phyloP scores from a whole-genome alignment of 2,329 filamentous ascomycete genomes.

The Botryotinia globosa region DNA sequence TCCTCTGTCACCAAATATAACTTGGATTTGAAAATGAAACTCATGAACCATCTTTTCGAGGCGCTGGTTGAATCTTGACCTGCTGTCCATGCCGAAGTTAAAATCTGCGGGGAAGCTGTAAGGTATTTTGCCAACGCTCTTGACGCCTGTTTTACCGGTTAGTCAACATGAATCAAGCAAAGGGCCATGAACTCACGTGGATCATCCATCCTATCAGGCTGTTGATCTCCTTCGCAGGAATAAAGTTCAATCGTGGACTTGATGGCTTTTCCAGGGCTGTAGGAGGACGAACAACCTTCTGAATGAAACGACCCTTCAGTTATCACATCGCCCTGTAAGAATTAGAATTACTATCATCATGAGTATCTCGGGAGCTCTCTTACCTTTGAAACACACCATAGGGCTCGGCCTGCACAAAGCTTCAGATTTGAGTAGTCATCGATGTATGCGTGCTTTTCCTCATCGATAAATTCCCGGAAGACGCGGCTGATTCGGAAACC shows the following conservation, averaged over 20 bases:
- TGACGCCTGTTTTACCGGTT: conserved; percentile 11
- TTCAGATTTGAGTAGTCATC: conserved; percentile 5
- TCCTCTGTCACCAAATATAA: conserved; percentile 22
- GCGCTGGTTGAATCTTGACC: conserved; percentile 3
- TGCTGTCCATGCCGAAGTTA: not conserved
- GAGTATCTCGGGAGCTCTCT: not conserved
- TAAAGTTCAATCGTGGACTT: not conserved
- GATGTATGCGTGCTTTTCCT: conserved; percentile 12
- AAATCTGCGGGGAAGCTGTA: conserved; percentile 4
- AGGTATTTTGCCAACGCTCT: conserved; percentile 12
- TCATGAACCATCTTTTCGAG: not conserved
- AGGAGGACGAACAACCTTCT: not conserved
- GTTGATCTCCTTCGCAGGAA: conserved; percentile 4
- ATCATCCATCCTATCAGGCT: conserved; percentile 19
- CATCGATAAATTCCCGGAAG: conserved; percentile 23
- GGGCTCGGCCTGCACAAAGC: conserved; percentile 7
- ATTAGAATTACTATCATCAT: not conserved
- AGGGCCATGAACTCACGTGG: conserved; percentile 8
- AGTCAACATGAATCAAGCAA: not conserved
- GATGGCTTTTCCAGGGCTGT: conserved; percentile 1
- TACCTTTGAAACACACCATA: conserved; percentile 27
- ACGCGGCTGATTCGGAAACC: not conserved
- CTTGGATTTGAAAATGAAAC: not conserved
- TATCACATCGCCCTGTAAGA: conserved; percentile 21
- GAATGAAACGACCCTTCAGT: conserved; percentile 7